Conservation (phyloP, 371 early-diverging fungal genomes). For the Mortierella sp. region DNA sequence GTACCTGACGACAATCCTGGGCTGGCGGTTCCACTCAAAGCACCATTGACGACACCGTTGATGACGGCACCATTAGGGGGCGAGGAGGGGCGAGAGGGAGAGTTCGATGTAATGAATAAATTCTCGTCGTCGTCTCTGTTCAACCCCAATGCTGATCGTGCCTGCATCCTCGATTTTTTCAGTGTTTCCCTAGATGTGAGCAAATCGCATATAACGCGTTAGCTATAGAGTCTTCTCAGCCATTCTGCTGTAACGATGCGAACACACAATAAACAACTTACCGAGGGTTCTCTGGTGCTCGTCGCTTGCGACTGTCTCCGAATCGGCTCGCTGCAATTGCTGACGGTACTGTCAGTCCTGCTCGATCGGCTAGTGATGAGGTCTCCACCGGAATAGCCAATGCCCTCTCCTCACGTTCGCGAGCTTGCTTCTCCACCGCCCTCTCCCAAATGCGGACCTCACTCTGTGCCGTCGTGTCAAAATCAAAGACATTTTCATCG, state of each 20-base stretch:
- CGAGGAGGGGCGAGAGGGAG: not conserved
- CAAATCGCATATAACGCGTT: not conserved
- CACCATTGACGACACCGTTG: not conserved
- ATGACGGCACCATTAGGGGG: not conserved
- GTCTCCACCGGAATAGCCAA: constrained; percentile 6
- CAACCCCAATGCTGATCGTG: not conserved
- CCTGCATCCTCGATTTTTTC: constrained; percentile 17
- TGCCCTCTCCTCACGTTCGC: constrained; percentile 28
- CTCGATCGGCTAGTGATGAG: not conserved
- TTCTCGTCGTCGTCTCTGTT: constrained; percentile 5
- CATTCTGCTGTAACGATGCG: not conserved
- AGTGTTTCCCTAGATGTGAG: constrained; percentile 11
- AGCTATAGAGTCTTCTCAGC: not conserved
- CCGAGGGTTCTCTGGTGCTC: constrained; percentile 29
- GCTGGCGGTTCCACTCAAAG: not conserved
- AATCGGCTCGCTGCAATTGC: not conserved
- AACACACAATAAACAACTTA: not conserved
- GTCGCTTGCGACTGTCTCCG: constrained; percentile 36
- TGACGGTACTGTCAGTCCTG: not conserved
- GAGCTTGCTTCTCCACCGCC: constrained; percentile 12
- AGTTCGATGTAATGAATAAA: not conserved
- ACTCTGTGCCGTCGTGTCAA: constrained; percentile 16
- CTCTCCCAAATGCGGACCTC: constrained; percentile 31
- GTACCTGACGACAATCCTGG: not conserved
- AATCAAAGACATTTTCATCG: constrained; percentile 33